These are phyloP conservation scores for Teunomyces panamensis DNA, from an alignment of 805 yeast species.

Conservation along the genomic window DNA sequence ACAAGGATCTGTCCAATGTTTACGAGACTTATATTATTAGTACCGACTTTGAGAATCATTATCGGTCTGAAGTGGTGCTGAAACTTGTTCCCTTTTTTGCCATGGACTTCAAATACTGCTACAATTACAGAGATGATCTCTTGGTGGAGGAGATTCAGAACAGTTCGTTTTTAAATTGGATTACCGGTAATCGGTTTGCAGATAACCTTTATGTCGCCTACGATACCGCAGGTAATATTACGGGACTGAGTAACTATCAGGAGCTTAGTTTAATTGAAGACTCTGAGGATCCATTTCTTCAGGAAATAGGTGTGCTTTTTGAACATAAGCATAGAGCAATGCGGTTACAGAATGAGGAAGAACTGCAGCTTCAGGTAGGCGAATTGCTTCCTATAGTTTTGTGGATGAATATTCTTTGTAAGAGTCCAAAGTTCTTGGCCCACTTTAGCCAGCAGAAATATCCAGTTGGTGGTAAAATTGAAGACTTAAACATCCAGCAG, in stretches of 20 bases:
- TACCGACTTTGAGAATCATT: neutral
- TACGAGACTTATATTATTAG: constrained; percentile 15
- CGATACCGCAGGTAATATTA: constrained; percentile 15
- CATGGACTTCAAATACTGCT: constrained; percentile 20
- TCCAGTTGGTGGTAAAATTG: constrained; percentile 10
- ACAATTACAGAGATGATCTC: constrained; percentile 16
- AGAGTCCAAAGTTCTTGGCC: constrained; percentile 15
- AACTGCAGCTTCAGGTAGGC: constrained; percentile 10
- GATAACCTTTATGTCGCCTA: constrained; percentile 16
- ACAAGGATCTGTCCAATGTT: constrained; percentile 18
- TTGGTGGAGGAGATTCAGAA: constrained; percentile 18
- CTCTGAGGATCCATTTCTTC: constrained; percentile 14
- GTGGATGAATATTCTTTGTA: constrained; percentile 12
- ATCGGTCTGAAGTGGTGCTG: constrained; percentile 10
- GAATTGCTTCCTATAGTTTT: constrained; percentile 19
- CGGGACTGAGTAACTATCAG: constrained; percentile 13
- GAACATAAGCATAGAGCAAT: constrained; percentile 10
- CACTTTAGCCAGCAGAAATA: constrained; percentile 14
- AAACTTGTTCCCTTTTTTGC: constrained; percentile 23
- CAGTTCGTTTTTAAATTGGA: constrained; percentile 32
- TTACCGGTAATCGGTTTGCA: constrained; percentile 21
- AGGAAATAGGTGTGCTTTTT: constrained; percentile 14
- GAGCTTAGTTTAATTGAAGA: constrained; percentile 12
- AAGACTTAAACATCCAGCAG: constrained; percentile 12
- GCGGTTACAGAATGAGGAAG: constrained; percentile 6